Evolutionary conservation across 2,329 filamentous ascomycete genomes (phyloP).

Genomic region (Cladosporium sp.): DNA sequence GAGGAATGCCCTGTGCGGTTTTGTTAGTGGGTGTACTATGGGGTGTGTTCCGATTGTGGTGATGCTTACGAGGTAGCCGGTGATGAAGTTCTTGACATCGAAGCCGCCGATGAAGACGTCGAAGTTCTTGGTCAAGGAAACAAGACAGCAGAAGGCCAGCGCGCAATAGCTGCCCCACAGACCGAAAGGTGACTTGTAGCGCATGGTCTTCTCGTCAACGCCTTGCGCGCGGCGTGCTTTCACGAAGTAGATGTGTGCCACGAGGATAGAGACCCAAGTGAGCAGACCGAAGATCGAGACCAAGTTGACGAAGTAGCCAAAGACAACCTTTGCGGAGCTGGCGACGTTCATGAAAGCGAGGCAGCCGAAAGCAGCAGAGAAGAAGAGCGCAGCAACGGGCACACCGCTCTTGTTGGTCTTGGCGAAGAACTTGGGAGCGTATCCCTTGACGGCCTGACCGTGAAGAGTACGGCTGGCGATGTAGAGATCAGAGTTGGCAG

Average conservation of each 20-base stretch:
- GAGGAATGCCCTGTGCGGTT: slow-evolving; percentile 60
- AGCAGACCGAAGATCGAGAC: slow-evolving; percentile 43
- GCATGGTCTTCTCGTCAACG: slow-evolving; percentile 44
- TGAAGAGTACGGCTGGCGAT: slow-evolving; percentile 68
- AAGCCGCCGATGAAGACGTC: slow-evolving; percentile 68
- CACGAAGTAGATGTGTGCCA: slow-evolving; percentile 52
- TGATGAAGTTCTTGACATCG: slow-evolving; percentile 73
- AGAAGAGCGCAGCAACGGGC: slow-evolving; percentile 63
- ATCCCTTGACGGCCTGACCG: slow-evolving; percentile 69
- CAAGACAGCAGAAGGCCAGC: slow-evolving; percentile 69
- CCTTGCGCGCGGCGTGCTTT: slow-evolving; percentile 48
- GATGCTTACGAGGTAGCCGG: slow-evolving; percentile 16
- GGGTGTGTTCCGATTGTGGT: background rate
- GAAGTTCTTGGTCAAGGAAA: slow-evolving; percentile 82
- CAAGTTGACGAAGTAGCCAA: slow-evolving; percentile 51
- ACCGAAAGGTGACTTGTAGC: slow-evolving; percentile 70
- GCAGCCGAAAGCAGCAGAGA: slow-evolving; percentile 63
- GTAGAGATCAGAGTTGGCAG: slow-evolving; percentile 76
- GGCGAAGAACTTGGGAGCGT: slow-evolving; percentile 71
- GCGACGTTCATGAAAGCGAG: slow-evolving; percentile 53
- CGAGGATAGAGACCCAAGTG: slow-evolving; percentile 52
- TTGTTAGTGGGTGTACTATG: slow-evolving; percentile 50
- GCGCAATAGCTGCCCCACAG: slow-evolving; percentile 67
- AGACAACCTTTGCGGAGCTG: slow-evolving; percentile 43
- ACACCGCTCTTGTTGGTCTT: slow-evolving; percentile 71